These are phyloP conservation scores for Avena sativa DNA, from an alignment of 176 grass and related monocot genomes.

Conservation along the genomic window DNA sequence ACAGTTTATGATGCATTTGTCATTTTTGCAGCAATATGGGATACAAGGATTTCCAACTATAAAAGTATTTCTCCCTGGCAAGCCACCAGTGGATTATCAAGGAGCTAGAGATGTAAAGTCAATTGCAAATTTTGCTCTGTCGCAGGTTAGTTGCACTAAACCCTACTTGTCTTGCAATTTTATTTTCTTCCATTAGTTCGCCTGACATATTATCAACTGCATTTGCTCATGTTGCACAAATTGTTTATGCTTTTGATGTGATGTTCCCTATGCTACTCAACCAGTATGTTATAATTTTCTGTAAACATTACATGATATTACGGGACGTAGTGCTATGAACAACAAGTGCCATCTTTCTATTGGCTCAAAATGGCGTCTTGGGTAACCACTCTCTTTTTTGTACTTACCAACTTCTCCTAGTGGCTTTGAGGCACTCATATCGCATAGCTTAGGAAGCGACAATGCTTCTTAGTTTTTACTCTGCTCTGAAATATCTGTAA, in stretches of 20 bases:
- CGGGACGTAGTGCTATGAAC: not conserved
- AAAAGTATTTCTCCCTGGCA: constrained; percentile 92
- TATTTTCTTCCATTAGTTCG: constrained; percentile 31
- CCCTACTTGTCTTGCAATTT: not conserved
- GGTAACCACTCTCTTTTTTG: not conserved
- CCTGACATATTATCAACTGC: constrained; percentile 11
- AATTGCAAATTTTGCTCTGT: constrained; percentile 88
- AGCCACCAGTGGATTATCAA: constrained; percentile 94
- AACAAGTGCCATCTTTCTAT: not conserved
- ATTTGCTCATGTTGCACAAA: not conserved
- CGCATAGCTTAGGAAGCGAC: not conserved
- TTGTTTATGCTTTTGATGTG: constrained; percentile 6
- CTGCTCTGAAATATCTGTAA: not conserved
- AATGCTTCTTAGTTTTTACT: constrained; percentile 1
- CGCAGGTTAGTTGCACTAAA: constrained; percentile 64
- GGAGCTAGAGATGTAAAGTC: constrained; percentile 94
- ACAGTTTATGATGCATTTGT: not conserved
- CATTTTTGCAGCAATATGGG: constrained; percentile 80
- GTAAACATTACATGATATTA: constrained; percentile 11
- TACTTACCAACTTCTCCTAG: constrained; percentile 13
- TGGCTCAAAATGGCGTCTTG: constrained; percentile 17
- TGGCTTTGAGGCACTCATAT: constrained; percentile 9
- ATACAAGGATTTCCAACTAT: constrained; percentile 94
- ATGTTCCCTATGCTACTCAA: constrained; percentile 25
- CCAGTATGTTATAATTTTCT: constrained; percentile 14